A percentile compares a stretch with the other conserved stretches of the same genome.
Evolutionary conservation across 2,329 filamentous ascomycete genomes (phyloP).

Genomic region (Colletotrichum cuscutae): DNA sequence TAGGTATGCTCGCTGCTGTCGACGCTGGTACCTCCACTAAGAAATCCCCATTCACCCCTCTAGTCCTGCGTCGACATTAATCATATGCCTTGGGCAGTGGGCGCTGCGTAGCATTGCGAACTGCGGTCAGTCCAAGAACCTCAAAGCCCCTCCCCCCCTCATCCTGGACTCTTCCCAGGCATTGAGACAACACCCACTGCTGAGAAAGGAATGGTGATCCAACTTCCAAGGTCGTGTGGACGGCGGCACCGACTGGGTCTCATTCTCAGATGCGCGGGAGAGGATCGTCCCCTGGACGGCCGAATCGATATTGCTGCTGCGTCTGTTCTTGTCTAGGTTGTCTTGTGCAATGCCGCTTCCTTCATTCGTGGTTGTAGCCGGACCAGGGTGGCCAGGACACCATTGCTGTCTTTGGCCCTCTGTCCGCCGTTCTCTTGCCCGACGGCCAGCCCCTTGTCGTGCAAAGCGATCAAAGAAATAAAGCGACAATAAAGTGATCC

Average conservation of each 20-base stretch:
- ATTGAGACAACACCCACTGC: slow-evolving; percentile 8
- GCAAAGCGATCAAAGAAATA: slow-evolving; percentile 7
- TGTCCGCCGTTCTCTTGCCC: not conserved
- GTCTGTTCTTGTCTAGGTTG: not conserved
- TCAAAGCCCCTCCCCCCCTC: slow-evolving; percentile 6
- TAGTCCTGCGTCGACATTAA: slow-evolving; percentile 17
- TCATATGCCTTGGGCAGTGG: not conserved
- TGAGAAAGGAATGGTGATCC: not conserved
- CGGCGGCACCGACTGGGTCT: slow-evolving; percentile 9
- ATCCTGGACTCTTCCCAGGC: not conserved
- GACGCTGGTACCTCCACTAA: slow-evolving; percentile 14
- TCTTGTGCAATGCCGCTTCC: not conserved
- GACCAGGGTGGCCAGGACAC: slow-evolving; percentile 6
- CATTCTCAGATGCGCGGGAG: not conserved
- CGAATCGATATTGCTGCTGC: slow-evolving; percentile 8
- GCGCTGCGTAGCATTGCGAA: not conserved
- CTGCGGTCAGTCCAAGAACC: not conserved
- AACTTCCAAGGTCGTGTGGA: not conserved
- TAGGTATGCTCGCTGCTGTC: not conserved
- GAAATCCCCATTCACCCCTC: not conserved
- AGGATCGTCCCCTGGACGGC: slow-evolving; percentile 6
- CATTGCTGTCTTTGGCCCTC: not conserved
- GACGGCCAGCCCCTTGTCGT: not conserved
- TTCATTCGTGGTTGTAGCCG: not conserved
- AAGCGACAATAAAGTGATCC: not conserved